A percentile compares a stretch with the other conserved stretches of the same genome.
These are phyloP conservation scores for Aquilaria malaccensis DNA, from an alignment of 345 rosid species.

Conservation along the genomic window DNA sequence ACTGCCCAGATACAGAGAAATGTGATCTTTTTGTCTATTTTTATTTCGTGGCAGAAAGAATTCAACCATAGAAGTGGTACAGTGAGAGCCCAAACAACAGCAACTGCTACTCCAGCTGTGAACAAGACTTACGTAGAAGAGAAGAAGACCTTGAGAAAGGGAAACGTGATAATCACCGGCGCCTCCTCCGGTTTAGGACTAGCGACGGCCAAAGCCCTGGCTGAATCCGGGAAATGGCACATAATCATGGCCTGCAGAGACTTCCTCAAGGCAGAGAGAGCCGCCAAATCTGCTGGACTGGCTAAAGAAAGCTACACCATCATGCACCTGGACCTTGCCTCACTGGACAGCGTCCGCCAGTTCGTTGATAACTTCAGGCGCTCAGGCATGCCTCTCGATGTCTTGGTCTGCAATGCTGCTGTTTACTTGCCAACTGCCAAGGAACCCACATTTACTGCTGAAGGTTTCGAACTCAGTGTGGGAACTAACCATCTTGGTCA, in stretches of 20 bases:
- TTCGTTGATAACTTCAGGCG: conserved; percentile 62
- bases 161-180: conserved; percentile 66
- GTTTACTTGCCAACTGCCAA: conserved; percentile 87
- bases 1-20: too few relatives aligned
- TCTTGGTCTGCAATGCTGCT: conserved; percentile 91
- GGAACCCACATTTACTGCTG: conserved; percentile 89
- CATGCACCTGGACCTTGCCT: conserved; percentile 93
- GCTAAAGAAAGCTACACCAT: conserved; percentile 73
- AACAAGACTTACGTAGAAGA: conserved; percentile 34
- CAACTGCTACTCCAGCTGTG: conserved; percentile 51
- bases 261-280: conserved; percentile 87
- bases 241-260: conserved; percentile 91
- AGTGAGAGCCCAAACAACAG: conserved; percentile 56
- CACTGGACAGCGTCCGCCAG: conserved; percentile 84
- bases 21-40: neutral
- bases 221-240: conserved; percentile 86
- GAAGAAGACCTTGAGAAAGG: conserved; percentile 78
- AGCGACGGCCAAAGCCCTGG: conserved; percentile 80
- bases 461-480: conserved; percentile 93
- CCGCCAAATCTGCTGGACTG: conserved; percentile 80
- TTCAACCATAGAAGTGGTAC: conserved; percentile 31
- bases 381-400: conserved; percentile 72
- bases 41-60: conserved; percentile 36
- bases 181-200: conserved; percentile 85
- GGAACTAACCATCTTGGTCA: conserved; percentile 98